A percentile compares a stretch with the other conserved stretches of the same genome.
These are phyloP conservation scores for Linaria vulgaris DNA, from an alignment of 257 asterid species.

Conservation along the genomic window DNA sequence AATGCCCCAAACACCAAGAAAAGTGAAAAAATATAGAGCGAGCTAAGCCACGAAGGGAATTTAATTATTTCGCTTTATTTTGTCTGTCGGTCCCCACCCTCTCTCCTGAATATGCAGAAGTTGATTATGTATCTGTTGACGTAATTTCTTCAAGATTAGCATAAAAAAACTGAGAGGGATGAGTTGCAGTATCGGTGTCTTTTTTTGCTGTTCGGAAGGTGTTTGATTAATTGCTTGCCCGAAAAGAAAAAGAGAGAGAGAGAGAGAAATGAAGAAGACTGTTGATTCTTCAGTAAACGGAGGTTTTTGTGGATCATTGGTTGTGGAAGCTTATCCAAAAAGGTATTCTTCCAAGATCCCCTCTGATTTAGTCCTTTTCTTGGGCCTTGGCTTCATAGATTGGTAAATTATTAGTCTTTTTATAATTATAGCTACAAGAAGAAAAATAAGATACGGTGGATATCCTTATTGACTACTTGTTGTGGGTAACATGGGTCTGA, in stretches of 20 bases:
- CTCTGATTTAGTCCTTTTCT: slow-evolving; percentile 87
- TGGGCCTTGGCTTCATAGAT: slow-evolving; percentile 91
- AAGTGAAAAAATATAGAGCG: no score
- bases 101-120: no score
- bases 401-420: slow-evolving; percentile 47
- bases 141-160: no score
- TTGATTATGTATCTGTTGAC: no score
- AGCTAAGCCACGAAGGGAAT: no score
- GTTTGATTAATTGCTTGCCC: not conserved
- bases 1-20: no score
- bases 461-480: slow-evolving; percentile 10
- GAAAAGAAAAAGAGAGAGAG: not conserved
- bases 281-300: slow-evolving; percentile 54
- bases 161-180: no score
- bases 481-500: slow-evolving; percentile 43
- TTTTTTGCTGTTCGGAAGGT: not conserved
- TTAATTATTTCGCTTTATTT: no score
- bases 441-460: slow-evolving; percentile 22
- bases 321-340: slow-evolving; percentile 93
- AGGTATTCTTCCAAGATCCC: slow-evolving; percentile 95
- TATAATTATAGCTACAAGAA: no score
- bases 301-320: slow-evolving; percentile 63
- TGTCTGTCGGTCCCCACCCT: no score
- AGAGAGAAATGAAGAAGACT: slow-evolving; percentile 48
- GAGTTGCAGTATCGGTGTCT: no score